Percentiles rank a stretch among this genome's conserved stretches.
Evolutionary conservation across 2,329 filamentous ascomycete species (phyloP).

Genomic region (Colletotrichum lindemuthianum): DNA sequence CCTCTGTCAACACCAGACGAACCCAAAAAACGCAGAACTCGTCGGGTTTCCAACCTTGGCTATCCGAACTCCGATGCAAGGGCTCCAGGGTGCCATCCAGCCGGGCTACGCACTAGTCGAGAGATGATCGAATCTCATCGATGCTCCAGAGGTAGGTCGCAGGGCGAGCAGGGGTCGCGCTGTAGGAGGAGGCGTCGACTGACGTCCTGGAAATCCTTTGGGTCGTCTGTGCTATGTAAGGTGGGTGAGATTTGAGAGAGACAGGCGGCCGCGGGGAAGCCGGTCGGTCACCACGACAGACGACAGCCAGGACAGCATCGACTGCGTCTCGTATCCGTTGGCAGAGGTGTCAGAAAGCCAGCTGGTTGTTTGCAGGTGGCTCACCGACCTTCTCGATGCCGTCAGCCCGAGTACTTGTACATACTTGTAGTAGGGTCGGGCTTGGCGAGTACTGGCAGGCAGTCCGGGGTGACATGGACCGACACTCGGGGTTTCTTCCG

Average conservation of each 20-base stretch:
- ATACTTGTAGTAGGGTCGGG: too few relatives aligned
- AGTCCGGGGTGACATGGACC: conserved; percentile 9
- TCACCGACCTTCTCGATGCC: neutral
- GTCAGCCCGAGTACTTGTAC: neutral
- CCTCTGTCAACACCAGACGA: neutral
- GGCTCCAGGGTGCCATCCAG: neutral
- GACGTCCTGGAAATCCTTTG: conserved; percentile 32
- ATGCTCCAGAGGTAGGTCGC: conserved; percentile 5
- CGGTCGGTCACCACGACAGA: neutral
- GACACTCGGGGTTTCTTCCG: neutral
- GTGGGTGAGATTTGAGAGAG: conserved; percentile 5
- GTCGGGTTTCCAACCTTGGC: conserved; percentile 15
- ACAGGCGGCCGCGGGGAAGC: conserved; percentile 9
- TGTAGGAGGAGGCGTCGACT: conserved; percentile 8
- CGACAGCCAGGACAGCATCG: neutral
- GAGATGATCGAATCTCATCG: conserved; percentile 26
- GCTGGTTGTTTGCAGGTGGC: neutral
- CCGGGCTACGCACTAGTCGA: neutral
- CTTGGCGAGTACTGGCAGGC: neutral
- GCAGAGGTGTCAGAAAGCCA: neutral
- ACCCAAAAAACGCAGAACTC: neutral
- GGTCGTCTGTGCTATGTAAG: neutral
- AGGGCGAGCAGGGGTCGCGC: conserved; percentile 16
- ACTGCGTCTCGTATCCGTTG: neutral
- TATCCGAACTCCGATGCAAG: conserved; percentile 7